Percentiles rank a stretch among this genome's conserved stretches.
Conservation (phyloP, 106 monocot genomes). For the Apostasia shenzhenica region DNA sequence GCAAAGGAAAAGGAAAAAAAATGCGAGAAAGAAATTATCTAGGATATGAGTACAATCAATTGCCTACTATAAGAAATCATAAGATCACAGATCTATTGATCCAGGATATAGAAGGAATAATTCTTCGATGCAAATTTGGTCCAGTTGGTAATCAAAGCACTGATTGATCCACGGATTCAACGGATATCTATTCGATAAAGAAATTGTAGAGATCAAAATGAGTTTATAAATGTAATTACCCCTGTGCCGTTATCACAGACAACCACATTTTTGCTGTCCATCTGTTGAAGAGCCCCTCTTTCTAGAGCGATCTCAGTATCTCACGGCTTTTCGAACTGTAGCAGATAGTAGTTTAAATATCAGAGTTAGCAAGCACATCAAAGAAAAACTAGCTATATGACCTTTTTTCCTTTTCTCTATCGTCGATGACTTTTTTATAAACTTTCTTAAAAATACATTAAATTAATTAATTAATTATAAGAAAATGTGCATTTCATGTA, state of each 20-base stretch:
- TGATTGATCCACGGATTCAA: background rate
- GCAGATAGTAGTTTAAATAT: too few relatives aligned
- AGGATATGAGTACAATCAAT: background rate
- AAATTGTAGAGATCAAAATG: background rate
- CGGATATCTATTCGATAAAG: background rate
- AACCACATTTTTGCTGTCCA: conserved; percentile 38
- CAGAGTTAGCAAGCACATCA: too few relatives aligned
- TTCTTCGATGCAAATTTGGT: background rate
- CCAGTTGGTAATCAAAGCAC: background rate
- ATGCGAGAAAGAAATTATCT: background rate
- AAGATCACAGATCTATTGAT: background rate
- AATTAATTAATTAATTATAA: too few relatives aligned
- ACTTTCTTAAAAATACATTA: too few relatives aligned
- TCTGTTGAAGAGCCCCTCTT: background rate
- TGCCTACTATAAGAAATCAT: background rate
- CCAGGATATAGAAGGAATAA: background rate
- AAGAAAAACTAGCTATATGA: too few relatives aligned
- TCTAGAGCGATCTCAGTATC: background rate
- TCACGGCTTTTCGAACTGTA: too few relatives aligned
- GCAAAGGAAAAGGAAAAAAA: background rate
- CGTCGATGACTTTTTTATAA: too few relatives aligned
- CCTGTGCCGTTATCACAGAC: conserved; percentile 53
- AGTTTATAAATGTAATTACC: conserved; percentile 13
- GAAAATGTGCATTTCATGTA: too few relatives aligned
- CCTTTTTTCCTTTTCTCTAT: too few relatives aligned